Conservation (phyloP, 140 eudicot genomes). For the Stevia rebaudiana region DNA sequence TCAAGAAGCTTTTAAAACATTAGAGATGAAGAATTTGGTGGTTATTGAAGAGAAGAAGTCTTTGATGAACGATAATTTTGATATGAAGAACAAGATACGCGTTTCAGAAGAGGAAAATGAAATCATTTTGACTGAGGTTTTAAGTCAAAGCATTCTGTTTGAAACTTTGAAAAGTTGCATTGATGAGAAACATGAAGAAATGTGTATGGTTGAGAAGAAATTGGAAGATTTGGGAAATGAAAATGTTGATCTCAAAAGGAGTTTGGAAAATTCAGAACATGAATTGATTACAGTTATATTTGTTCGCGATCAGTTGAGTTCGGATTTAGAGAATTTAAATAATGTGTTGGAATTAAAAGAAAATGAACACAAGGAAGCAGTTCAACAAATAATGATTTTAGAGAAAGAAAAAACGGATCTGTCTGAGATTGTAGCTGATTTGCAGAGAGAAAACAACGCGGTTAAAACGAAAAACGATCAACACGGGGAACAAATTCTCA, state of each 20-base stretch:
- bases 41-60: conserved; percentile 42
- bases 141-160: conserved; percentile 39
- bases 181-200: conserved; percentile 43
- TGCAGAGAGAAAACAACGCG: conserved; percentile 34
- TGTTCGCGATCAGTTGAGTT: conserved; percentile 33
- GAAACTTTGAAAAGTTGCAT: conserved; percentile 35
- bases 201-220: conserved; percentile 33
- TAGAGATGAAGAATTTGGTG: conserved; percentile 41
- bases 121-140: conserved; percentile 32
- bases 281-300: conserved; percentile 35
- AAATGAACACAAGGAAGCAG: conserved; percentile 48
- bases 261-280: conserved; percentile 44
- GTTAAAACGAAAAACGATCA: conserved; percentile 31
- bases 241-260: conserved; percentile 40
- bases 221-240: conserved; percentile 41
- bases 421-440: conserved; percentile 25
- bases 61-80: conserved; percentile 29
- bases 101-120: conserved; percentile 45
- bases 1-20: conserved; percentile 41
- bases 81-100: conserved; percentile 33
- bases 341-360: conserved; percentile 41
- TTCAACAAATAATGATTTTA: conserved; percentile 23
- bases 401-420: conserved; percentile 47
- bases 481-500: conserved; percentile 36
- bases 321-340: conserved; percentile 33